Evolutionary conservation across 371 early-diverging fungal species (phyloP).

Genomic region (Vairimorpha ceranae): DNA sequence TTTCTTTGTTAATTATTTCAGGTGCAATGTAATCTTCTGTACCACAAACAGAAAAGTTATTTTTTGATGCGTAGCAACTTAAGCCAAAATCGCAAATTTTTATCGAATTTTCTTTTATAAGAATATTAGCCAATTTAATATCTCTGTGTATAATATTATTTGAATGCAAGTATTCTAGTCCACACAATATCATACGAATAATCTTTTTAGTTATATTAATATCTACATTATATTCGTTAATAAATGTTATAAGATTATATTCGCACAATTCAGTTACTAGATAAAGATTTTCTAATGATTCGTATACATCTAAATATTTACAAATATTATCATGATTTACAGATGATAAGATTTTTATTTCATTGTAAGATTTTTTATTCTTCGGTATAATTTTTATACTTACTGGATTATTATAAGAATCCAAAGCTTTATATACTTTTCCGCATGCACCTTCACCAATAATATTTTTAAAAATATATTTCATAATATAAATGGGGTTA

Average conservation of each 20-base stretch:
- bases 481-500: constrained; percentile 3
- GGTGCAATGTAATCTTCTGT: constrained; percentile 66
- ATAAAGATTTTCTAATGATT: constrained; percentile 20
- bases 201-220: constrained; percentile 65
- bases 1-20: constrained; percentile 65
- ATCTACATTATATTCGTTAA: constrained; percentile 51
- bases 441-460: constrained; percentile 94
- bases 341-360: constrained; percentile 73
- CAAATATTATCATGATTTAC: constrained; percentile 76
- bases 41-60: constrained; percentile 19
- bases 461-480: constrained; percentile 22
- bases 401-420: constrained; percentile 65
- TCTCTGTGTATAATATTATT: constrained; percentile 85
- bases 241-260: constrained; percentile 13
- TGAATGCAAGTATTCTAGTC: constrained; percentile 76
- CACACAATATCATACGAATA: constrained; percentile 74
- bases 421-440: constrained; percentile 78
- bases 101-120: constrained; percentile 72
- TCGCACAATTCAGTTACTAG: constrained; percentile 31
- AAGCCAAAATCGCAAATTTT: constrained; percentile 76
- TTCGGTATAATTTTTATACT: constrained; percentile 61
- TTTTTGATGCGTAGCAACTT: not conserved
- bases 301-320: constrained; percentile 72
- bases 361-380: constrained; percentile 77
- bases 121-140: constrained; percentile 75